These are phyloP conservation scores for Phytophthora ramorum DNA, from an alignment of 352 stramenopile genomes.

Conservation along the genomic window DNA sequence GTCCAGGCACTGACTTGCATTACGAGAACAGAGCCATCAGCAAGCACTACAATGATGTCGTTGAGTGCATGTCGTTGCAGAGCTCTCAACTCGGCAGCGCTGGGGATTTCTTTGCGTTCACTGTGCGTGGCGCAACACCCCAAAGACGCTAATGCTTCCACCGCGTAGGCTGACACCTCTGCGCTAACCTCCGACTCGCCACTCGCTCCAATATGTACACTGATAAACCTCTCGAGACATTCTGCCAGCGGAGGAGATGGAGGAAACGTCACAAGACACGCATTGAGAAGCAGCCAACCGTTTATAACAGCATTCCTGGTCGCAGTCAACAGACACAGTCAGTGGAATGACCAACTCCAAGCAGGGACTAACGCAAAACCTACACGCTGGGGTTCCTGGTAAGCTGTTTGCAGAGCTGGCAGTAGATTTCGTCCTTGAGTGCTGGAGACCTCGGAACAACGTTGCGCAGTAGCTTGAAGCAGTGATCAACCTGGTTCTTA, in stretches of 20 bases:
- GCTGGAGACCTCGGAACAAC: conserved; percentile 56
- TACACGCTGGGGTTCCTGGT: conserved; percentile 65
- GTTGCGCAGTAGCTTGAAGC: conserved; percentile 76
- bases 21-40: conserved; percentile 48
- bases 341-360: conserved; percentile 3
- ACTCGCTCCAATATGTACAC: conserved; percentile 36
- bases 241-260: conserved; percentile 53
- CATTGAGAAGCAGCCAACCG: conserved; percentile 75
- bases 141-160: conserved; percentile 49
- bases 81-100: conserved; percentile 58
- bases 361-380: conserved; percentile 1
- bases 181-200: conserved; percentile 17
- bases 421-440: conserved; percentile 85
- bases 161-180: conserved; percentile 51
- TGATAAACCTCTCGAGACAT: conserved; percentile 65
- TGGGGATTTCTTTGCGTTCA: conserved; percentile 71
- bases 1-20: conserved; percentile 71
- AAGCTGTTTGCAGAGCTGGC: conserved; percentile 83
- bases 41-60: conserved; percentile 48
- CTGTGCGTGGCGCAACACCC: conserved; percentile 42
- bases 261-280: conserved; percentile 71
- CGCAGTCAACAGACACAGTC: conserved; percentile 1
- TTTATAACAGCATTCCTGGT: conserved; percentile 56
- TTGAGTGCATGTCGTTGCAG: conserved; percentile 58
- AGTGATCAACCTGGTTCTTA: conserved; percentile 72